A percentile compares a stretch with the other conserved stretches of the same genome.
Evolutionary conservation across 2,329 filamentous ascomycete genomes (phyloP).

Genomic region (Coniochaeta ligniaria): DNA sequence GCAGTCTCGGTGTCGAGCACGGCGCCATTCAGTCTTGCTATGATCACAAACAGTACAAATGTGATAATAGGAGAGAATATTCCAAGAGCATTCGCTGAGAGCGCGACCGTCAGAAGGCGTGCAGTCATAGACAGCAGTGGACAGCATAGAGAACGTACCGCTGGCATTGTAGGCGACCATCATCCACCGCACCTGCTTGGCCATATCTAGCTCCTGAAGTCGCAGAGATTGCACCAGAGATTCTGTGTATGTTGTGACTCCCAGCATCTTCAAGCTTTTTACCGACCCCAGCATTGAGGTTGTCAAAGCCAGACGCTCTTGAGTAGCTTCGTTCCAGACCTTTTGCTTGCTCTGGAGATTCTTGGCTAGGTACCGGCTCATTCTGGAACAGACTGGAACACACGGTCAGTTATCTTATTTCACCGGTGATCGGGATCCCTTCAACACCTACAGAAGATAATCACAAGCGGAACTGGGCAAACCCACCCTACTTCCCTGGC

Average conservation of each 20-base stretch:
- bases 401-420: background rate
- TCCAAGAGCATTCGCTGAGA: slow-evolving; percentile 30
- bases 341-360: background rate
- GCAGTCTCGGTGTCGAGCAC: slow-evolving; percentile 26
- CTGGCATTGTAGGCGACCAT: background rate
- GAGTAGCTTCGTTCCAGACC: background rate
- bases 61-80: slow-evolving; percentile 33
- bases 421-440: background rate
- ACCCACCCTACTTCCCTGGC: background rate
- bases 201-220: background rate
- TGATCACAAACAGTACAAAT: slow-evolving; percentile 24
- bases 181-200: background rate
- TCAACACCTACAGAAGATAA: background rate
- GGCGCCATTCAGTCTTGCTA: slow-evolving; percentile 13
- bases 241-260: background rate
- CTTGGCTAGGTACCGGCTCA: background rate
- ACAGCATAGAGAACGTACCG: background rate
- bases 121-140: too few species aligned
- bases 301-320: background rate
- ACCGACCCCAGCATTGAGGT: background rate
- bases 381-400: background rate
- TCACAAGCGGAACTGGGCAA: background rate
- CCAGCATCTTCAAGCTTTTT: background rate
- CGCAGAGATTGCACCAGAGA: background rate
- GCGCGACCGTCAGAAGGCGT: too few species aligned